Evolutionary conservation across 768 basidiomycete genomes (phyloP).

Genomic region (Nidularia sp.): DNA sequence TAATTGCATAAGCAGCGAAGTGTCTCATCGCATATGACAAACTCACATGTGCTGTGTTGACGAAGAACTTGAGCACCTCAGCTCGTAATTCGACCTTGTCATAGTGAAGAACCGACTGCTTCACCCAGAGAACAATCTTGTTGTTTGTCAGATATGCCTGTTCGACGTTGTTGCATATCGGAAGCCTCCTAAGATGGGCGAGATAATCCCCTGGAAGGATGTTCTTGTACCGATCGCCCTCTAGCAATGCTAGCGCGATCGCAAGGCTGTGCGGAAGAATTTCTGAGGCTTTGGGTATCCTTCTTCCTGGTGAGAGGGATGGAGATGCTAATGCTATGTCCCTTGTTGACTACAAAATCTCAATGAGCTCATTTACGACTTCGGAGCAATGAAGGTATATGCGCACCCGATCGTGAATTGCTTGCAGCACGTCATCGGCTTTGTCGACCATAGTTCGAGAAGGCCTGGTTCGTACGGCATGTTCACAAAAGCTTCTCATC

Average conservation of each 20-base stretch:
- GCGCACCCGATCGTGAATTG: constrained; percentile 25
- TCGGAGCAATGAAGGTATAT: too few relatives aligned
- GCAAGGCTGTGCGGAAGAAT: constrained; percentile 37
- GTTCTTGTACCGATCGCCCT: constrained; percentile 34
- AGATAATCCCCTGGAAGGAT: constrained; percentile 40
- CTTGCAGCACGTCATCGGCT: constrained; percentile 21
- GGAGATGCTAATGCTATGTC: constrained; percentile 3
- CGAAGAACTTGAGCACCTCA: constrained; percentile 38
- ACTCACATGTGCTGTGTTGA: constrained; percentile 35
- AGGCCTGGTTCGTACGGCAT: constrained; percentile 20
- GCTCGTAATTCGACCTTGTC: constrained; percentile 30
- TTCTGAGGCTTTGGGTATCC: constrained; percentile 22
- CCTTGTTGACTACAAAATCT: constrained; percentile 3
- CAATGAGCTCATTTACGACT: too few relatives aligned
- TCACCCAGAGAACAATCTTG: constrained; percentile 34
- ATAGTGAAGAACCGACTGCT: constrained; percentile 34
- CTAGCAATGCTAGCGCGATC: constrained; percentile 36
- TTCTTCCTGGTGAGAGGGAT: constrained; percentile 16
- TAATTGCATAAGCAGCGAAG: not conserved
- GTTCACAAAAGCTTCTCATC: constrained; percentile 30
- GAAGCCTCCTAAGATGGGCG: constrained; percentile 25
- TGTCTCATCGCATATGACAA: not conserved
- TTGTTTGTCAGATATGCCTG: constrained; percentile 29
- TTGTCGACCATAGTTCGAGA: constrained; percentile 25
- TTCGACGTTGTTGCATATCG: constrained; percentile 26